Evolutionary conservation across 2,329 filamentous ascomycete genomes (phyloP), one percentile per base, ranked within the genome.

Genomic region (Aspergillus uvarum): DNA sequence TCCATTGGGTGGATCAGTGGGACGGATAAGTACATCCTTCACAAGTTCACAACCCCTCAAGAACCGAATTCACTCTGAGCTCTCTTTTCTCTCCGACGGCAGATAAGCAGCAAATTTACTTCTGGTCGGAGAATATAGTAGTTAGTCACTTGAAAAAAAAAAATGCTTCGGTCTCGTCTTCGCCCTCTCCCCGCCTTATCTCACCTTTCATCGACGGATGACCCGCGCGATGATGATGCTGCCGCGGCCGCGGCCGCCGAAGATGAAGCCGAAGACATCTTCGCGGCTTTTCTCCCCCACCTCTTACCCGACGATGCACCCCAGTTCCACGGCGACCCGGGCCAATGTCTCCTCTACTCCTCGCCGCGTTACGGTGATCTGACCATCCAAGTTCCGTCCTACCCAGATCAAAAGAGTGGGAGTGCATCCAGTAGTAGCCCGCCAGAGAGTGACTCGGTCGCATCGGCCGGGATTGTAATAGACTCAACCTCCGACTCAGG

Each of bases 301-400:
- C 76, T 86, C 59, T 85, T 85, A 72, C 80, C 82, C 6, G 83
- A 87, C 61, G 83, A 86, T 68, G 68, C 80, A 14, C 79, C 79
- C 35, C 81, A 81, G 65, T 79, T 79, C 60, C 83, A 87, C 67
- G 84, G 85, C 62, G 79, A 82, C 53, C 77, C 81, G 0, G 79
- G 80, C 48, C 79, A 81, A 14, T 69, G 73, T 4, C 79, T 87
- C 16, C 69, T 82, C 49, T 87, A 87, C 72, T 72, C 70, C 21
- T 79, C 77, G 10, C 74, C 74, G 11, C 65, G 67, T 38, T 79
- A 75, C 66, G 78, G 77, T 31, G 68, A 74, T n/a, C 68, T 81
- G 16, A 63, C 69, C 5, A 72, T 81, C 44, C 70, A 72, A 65
- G 71, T 79, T 16, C 77, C 78, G 4, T 72, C 71, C 38, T 77